These are phyloP conservation scores for Trametes maxima DNA, from an alignment of 768 basidiomycete genomes.

Conservation along the genomic window DNA sequence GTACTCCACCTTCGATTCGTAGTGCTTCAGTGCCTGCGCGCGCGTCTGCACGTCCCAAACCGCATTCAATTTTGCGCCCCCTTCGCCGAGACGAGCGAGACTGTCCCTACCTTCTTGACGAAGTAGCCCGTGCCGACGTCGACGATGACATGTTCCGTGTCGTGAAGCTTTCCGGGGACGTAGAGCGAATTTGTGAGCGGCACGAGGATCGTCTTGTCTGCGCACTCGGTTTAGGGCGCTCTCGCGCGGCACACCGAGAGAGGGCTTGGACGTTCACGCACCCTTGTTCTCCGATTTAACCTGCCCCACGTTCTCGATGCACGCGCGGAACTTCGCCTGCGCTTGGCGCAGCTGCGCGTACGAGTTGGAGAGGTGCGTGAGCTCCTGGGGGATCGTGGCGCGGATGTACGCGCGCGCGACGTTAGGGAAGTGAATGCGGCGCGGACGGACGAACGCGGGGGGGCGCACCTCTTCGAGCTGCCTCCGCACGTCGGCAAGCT, in stretches of 20 bases:
- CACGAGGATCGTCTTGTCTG: constrained; percentile 88
- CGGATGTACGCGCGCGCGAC: neutral
- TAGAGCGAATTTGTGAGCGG: constrained; percentile 95
- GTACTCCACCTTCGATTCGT: constrained; percentile 77
- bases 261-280: constrained; percentile 29
- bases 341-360: constrained; percentile 93
- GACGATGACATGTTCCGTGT: constrained; percentile 85
- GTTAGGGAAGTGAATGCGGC: neutral
- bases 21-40: constrained; percentile 78
- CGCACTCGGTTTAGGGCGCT: neutral
- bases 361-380: constrained; percentile 88
- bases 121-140: constrained; percentile 98
- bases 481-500: constrained; percentile 85
- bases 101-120: constrained; percentile 78
- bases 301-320: constrained; percentile 78
- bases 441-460: neutral
- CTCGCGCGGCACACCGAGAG: neutral
- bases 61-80: neutral
- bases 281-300: constrained; percentile 72
- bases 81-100: too few species aligned
- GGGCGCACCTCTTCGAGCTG: constrained; percentile 85
- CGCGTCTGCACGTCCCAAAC: constrained; percentile 57
- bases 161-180: constrained; percentile 86
- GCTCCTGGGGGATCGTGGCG: constrained; percentile 58
- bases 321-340: constrained; percentile 88